phyloP scores from a whole-genome alignment of 495 filamentous ascomycete species.

The Aspergillus wentii region DNA sequence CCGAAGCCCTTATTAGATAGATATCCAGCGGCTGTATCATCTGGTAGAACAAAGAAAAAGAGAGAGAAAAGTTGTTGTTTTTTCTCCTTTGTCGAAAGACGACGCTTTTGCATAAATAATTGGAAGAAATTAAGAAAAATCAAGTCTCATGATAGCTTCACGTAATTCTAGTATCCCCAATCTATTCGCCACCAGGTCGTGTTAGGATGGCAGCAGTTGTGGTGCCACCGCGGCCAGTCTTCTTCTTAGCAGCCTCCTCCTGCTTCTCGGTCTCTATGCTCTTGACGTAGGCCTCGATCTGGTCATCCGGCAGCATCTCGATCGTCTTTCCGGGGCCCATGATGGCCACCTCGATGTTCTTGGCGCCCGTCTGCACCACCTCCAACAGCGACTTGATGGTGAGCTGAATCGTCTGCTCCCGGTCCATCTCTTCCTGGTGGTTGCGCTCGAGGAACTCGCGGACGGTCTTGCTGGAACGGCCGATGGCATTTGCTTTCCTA shows the following conservation, averaged over 20 bases:
- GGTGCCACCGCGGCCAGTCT: slow-evolving; percentile 73
- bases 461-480: slow-evolving; percentile 96
- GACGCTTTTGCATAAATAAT: too few relatives aligned
- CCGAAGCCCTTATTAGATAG: too few relatives aligned
- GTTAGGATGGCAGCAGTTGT: slow-evolving; percentile 77
- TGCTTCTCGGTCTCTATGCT: slow-evolving; percentile 98
- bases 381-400: slow-evolving; percentile 96
- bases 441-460: slow-evolving; percentile 97
- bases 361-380: slow-evolving; percentile 96
- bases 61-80: too few relatives aligned
- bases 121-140: not conserved
- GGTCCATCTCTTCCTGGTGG: slow-evolving; percentile 94
- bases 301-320: slow-evolving; percentile 93
- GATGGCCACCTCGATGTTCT: slow-evolving; percentile 99
- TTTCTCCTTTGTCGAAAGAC: too few relatives aligned
- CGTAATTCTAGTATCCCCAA: slow-evolving; percentile 7
- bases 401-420: slow-evolving; percentile 92
- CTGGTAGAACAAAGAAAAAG: too few relatives aligned
- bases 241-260: slow-evolving; percentile 96
- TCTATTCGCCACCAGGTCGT: slow-evolving; percentile 50
- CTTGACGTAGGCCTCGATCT: slow-evolving; percentile 95
- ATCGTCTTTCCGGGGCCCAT: slow-evolving; percentile 91
- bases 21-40: too few relatives aligned
- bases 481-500: slow-evolving; percentile 99
- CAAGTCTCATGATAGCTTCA: not conserved